Base-by-base conservation (phyloP, 306 rosid species). In the Geum urbanum region DNA sequence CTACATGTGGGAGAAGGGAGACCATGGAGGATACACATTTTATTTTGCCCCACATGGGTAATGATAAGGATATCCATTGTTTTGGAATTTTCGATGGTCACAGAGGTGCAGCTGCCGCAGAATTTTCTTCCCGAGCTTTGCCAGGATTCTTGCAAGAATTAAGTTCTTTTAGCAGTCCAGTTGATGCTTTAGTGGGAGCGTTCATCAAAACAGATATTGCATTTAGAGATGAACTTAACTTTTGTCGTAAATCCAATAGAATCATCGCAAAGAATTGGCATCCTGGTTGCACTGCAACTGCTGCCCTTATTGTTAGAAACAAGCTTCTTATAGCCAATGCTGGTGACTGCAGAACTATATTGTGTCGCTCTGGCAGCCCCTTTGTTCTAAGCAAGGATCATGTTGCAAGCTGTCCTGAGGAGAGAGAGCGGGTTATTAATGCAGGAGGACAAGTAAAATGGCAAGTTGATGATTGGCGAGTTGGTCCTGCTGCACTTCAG, bases 401-500 rank as follows among this genome's bases (percentile, higher is more conserved):
- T 73, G 88, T 88, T 59, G 98, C 97, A 48, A 94, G 97, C 81
- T 83, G 92, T 86, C 75, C 77, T 18, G 82, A 84, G 85, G 98
- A 94, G 86, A 81, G 98, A 79, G 91, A 94, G 74, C 90, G 97
- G 14, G 85, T 94, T 65, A 66, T 88, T 79, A 62, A 66, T 48
- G 77, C 86, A 20, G 98, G 96, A 53, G 98, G 91, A 16, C 75
- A 84, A 67, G 95, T 94, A 37, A 84, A 82, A 71, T 94, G 96
- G 98, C 98, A 85, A 81, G 87, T 88, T 43, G 97, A 94, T 77
- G 87, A 91, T 67, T 91, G 98, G 98, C 84, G 97, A 78, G 92
- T 94, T 70, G 97, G 98, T 76, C 84, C 61, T 77, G 95, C 97
- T 70, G 98, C 95, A 8, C 97, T 90, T 73, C 98, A 94, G 98